phyloP scores from a whole-genome alignment of 2,329 filamentous ascomycete genomes.

The Exserohilum rostratum region DNA sequence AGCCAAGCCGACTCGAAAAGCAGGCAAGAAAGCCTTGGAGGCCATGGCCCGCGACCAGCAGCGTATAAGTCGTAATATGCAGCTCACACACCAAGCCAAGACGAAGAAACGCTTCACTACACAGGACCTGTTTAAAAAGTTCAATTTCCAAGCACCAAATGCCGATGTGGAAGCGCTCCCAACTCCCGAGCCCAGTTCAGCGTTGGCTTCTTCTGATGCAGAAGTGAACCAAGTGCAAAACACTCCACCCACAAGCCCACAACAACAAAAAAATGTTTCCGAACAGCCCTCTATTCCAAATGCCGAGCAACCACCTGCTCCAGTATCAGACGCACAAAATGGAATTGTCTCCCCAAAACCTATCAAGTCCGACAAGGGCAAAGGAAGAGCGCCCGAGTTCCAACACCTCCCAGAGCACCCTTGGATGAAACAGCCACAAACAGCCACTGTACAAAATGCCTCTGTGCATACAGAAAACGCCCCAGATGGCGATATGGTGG shows the following conservation, averaged over 20 bases:
- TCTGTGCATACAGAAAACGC: conserved; percentile 11
- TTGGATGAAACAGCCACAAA: conserved; percentile 20
- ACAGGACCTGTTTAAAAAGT: conserved; percentile 78
- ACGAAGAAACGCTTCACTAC: conserved; percentile 89
- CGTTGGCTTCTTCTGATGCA: conserved; percentile 68
- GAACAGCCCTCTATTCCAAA: conserved; percentile 9
- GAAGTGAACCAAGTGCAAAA: conserved; percentile 44
- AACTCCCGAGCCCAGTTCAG: conserved; percentile 49
- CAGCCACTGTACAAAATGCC: conserved; percentile 21
- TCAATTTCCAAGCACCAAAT: conserved; percentile 68
- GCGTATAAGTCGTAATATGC: conserved; percentile 85
- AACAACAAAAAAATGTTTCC: conserved; percentile 24
- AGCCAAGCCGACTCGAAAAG: conserved; percentile 75
- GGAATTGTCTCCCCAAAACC: conserved; percentile 14
- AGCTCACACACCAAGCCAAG: conserved; percentile 85
- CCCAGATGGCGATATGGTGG: conserved; percentile 27
- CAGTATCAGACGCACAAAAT: conserved; percentile 2
- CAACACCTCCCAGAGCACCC: conserved; percentile 41
- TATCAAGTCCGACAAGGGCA: conserved; percentile 61
- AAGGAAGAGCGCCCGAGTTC: conserved; percentile 61
- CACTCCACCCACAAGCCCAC: conserved; percentile 55
- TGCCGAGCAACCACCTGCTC: conserved; percentile 3
- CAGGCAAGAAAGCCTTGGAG: conserved; percentile 91
- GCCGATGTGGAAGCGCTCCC: conserved; percentile 19
- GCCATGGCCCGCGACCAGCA: conserved; percentile 97